phyloP scores from a whole-genome alignment of 2,329 filamentous ascomycete species.

The Fusarium citri region DNA sequence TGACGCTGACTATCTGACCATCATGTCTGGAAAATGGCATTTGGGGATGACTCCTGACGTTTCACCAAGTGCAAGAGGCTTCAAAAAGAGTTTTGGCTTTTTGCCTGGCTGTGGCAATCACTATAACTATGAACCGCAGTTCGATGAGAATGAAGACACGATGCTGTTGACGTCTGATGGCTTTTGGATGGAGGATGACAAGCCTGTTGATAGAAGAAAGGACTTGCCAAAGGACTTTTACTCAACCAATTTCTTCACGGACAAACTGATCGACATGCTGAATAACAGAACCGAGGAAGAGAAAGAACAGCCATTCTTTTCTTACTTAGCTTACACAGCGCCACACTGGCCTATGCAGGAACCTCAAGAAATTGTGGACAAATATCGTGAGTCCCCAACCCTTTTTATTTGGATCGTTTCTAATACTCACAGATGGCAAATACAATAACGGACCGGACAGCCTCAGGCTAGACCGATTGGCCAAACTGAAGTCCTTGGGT shows the following conservation, averaged over 20 bases:
- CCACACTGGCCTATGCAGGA: conserved; percentile 24
- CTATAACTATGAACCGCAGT: conserved; percentile 63
- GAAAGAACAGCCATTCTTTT: conserved; percentile 13
- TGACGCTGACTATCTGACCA: conserved; percentile 49
- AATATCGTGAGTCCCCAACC: conserved; percentile 2
- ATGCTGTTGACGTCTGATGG: neutral
- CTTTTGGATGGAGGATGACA: conserved; percentile 56
- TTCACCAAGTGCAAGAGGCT: conserved; percentile 47
- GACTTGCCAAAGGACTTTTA: conserved; percentile 62
- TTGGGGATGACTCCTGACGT: conserved; percentile 44
- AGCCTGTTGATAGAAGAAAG: conserved; percentile 53
- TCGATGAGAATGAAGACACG: neutral
- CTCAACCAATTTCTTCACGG: conserved; percentile 62
- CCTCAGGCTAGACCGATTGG: neutral
- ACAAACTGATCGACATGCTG: conserved; percentile 58
- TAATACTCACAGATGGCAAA: neutral
- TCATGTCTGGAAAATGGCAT: conserved; percentile 51
- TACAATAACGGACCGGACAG: conserved; percentile 60
- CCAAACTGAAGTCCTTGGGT: neutral
- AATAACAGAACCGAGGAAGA: neutral
- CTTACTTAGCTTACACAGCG: conserved; percentile 6
- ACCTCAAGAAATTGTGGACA: neutral
- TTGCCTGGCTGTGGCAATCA: conserved; percentile 62
- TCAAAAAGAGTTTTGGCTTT: conserved; percentile 56
- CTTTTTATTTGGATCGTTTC: no score